Evolutionary conservation across 331 rosid genomes (phyloP), one percentile per base, ranked within the genome.

Genomic region (Acacia pycnantha): DNA sequence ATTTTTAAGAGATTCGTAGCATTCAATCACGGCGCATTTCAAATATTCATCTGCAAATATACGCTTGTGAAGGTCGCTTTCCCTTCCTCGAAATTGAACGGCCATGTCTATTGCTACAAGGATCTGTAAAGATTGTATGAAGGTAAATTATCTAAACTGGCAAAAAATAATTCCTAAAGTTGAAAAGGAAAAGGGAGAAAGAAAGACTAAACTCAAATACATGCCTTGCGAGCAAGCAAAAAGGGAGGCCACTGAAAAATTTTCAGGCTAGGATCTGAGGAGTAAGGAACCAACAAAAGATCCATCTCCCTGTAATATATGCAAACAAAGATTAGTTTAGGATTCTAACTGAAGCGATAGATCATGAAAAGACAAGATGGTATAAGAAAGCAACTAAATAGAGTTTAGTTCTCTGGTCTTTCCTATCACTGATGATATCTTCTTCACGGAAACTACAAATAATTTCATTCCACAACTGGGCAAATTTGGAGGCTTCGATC

Each of bases 171-270:
- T 69, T 40, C 24, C 0, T 41, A 41, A 4, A 50, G 21, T 50
- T 50, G 21, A 11, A 37, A 11, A n/a, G 1, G n/a, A 56, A n/a
- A 56, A 4, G 48, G 27, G 46, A 69, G 27, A 43, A 22, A 33
- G 0, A 70, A 43, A 47, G 21, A 71, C 6, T 50, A 59, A 79
- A 73, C 80, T 70, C 70, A 83, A 76, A 86, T 87, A 41, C 79
- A 62, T 76, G 92, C 99, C 97, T 96, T 96, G 97, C 97, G 85
- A 53, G 99, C 97, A 84, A 95, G 99, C 86, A 96, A 86, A 87
- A 96, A 96, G 43, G 97, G 99, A 14, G 99, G 98, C 98, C 99
- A 95, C 90, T 95, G 99, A 85, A 95, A 93, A 81, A 93, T 90
- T 88, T 93, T 95, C 79, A 95, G 88, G 65, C 90, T 83, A 51